phyloP scores from a whole-genome alignment of 805 yeast species.

The Wickerhamomyces alni region DNA sequence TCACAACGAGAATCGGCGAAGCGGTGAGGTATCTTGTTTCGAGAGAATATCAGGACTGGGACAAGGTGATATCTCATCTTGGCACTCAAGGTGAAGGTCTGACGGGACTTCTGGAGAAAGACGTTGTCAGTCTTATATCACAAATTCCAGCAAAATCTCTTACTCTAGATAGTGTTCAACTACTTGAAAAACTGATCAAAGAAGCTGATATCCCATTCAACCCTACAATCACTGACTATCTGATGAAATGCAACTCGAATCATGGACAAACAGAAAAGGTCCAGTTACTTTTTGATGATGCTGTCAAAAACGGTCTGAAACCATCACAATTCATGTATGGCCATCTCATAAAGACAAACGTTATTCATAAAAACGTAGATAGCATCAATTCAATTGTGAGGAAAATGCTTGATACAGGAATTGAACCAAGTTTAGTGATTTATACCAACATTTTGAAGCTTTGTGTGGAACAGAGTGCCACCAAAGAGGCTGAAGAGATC shows the following conservation, averaged over 20 bases:
- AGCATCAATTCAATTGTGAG: slow-evolving; percentile 12
- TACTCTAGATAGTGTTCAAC: slow-evolving; percentile 20
- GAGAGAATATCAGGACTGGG: slow-evolving; percentile 39
- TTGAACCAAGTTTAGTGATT: slow-evolving; percentile 38
- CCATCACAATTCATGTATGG: slow-evolving; percentile 35
- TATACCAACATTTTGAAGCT: slow-evolving; percentile 58
- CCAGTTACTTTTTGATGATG: slow-evolving; percentile 26
- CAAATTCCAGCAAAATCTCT: slow-evolving; percentile 33
- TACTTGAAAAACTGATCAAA: slow-evolving; percentile 26
- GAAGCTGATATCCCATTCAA: slow-evolving; percentile 26
- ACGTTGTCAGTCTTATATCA: slow-evolving; percentile 28
- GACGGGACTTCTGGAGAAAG: slow-evolving; percentile 23
- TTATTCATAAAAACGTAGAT: slow-evolving; percentile 26
- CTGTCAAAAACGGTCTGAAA: slow-evolving; percentile 18
- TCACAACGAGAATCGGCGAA: slow-evolving; percentile 35
- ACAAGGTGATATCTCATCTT: slow-evolving; percentile 22
- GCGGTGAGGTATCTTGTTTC: slow-evolving; percentile 34
- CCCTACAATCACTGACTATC: slow-evolving; percentile 27
- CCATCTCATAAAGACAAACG: slow-evolving; percentile 35
- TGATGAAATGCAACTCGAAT: slow-evolving; percentile 30
- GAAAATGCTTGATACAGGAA: slow-evolving; percentile 20
- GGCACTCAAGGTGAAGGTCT: slow-evolving; percentile 28
- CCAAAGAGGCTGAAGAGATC: slow-evolving; percentile 57
- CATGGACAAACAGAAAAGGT: slow-evolving; percentile 23
- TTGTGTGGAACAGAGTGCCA: slow-evolving; percentile 46